phyloP scores from a whole-genome alignment of 1,139 yeast genomes.

The Taphrina communis region DNA sequence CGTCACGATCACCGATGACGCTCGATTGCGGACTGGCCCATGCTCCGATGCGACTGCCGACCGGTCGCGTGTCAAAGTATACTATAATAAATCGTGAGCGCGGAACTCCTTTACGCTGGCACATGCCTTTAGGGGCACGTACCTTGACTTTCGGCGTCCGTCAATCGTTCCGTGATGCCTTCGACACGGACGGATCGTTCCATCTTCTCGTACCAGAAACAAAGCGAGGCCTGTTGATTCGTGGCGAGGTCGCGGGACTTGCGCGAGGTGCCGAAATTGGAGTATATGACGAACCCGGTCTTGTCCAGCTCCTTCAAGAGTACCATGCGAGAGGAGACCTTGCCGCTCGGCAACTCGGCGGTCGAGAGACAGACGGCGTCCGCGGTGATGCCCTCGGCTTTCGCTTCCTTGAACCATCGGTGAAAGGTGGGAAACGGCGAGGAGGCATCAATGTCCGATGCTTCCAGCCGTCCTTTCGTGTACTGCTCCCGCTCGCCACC shows the following conservation, averaged over 20 bases:
- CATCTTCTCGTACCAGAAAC: slow-evolving; percentile 84
- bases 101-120: neutral
- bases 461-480: slow-evolving; percentile 39
- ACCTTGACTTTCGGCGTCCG: slow-evolving; percentile 70
- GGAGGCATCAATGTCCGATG: slow-evolving; percentile 17
- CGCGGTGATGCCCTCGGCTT: slow-evolving; percentile 55
- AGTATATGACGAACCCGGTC: slow-evolving; percentile 75
- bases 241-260: slow-evolving; percentile 72
- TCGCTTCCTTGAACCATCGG: slow-evolving; percentile 86
- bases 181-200: slow-evolving; percentile 95
- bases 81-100: slow-evolving; percentile 46
- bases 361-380: slow-evolving; percentile 85
- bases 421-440: slow-evolving; percentile 41
- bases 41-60: slow-evolving; percentile 93
- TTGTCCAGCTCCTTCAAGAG: slow-evolving; percentile 86
- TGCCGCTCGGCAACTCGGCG: slow-evolving; percentile 82
- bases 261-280: slow-evolving; percentile 88
- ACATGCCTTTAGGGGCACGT: neutral
- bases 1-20: slow-evolving; percentile 62
- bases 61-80: slow-evolving; percentile 84
- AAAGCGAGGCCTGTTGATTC: slow-evolving; percentile 67
- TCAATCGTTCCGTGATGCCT: slow-evolving; percentile 77
- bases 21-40: slow-evolving; percentile 94
- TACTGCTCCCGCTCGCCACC: slow-evolving; percentile 40
- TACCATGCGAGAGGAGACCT: slow-evolving; percentile 82